A percentile compares a stretch with the other conserved stretches of the same genome.
These are phyloP conservation scores for Odontarrhena argentea DNA, from an alignment of 345 rosid genomes.

Conservation along the genomic window DNA sequence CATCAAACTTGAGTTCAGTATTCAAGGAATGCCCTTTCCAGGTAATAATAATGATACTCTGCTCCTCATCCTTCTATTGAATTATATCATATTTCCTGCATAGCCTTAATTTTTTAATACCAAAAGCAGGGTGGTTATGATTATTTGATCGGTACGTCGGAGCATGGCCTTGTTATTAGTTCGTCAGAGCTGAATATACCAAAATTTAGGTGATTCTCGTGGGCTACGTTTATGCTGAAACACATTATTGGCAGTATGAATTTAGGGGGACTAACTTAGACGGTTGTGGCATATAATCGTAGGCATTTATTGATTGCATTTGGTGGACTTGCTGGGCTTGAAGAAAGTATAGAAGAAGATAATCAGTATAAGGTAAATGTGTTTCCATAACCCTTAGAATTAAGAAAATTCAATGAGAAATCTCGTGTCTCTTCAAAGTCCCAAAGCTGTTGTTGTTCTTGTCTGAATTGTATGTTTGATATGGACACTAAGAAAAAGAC, in stretches of 20 bases:
- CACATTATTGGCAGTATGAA: slow-evolving; percentile 8
- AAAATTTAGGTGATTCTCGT: slow-evolving; percentile 56
- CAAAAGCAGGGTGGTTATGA: slow-evolving; percentile 84
- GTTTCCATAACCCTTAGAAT: background rate
- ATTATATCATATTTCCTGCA: background rate
- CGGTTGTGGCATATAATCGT: slow-evolving; percentile 30
- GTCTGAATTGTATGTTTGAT: background rate
- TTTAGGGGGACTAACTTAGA: slow-evolving; percentile 17
- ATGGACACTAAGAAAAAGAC: slow-evolving; percentile 14
- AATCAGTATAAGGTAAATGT: slow-evolving; percentile 60
- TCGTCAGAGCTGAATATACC: slow-evolving; percentile 77
- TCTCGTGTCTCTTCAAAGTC: background rate
- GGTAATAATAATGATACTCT: slow-evolving; percentile 42
- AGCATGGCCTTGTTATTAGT: slow-evolving; percentile 73
- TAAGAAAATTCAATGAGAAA: background rate
- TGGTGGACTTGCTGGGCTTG: slow-evolving; percentile 95
- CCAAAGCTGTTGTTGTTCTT: background rate
- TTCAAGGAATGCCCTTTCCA: slow-evolving; percentile 59
- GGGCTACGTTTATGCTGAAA: background rate
- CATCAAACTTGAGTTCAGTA: slow-evolving; percentile 70
- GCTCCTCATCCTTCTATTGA: slow-evolving; percentile 2
- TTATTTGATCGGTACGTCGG: slow-evolving; percentile 89
- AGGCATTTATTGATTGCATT: slow-evolving; percentile 93
- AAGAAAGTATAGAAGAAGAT: slow-evolving; percentile 80
- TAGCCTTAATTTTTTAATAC: slow-evolving; percentile 31